Evolutionary conservation across 1,284 basidiomycete species (phyloP).

Genomic region (Coniferiporia weirii): DNA sequence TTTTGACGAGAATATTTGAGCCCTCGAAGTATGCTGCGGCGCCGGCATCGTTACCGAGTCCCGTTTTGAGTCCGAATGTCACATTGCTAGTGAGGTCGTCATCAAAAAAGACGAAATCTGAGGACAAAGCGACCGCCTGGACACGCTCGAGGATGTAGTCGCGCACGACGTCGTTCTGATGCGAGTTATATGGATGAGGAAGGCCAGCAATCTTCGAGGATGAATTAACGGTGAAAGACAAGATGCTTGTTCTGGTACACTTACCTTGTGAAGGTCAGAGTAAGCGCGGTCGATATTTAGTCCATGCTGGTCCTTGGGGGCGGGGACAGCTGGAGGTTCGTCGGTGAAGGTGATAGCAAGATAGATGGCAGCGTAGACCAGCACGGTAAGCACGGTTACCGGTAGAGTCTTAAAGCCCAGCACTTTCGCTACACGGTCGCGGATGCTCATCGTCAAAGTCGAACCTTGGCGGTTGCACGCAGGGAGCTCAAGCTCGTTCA

Average conservation of each 20-base stretch:
- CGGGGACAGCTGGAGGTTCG: constrained; percentile 38
- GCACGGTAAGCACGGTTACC: constrained; percentile 44
- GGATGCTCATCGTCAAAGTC: constrained; percentile 7
- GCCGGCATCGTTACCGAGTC: constrained; percentile 18
- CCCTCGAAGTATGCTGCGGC: constrained; percentile 60
- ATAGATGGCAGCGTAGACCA: constrained; percentile 52
- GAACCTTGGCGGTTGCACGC: background rate
- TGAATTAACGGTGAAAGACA: background rate
- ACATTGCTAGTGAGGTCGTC: constrained; percentile 58
- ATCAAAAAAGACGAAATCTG: constrained; percentile 42
- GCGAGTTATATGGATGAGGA: constrained; percentile 73
- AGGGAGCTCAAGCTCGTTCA: too few species aligned
- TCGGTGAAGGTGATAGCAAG: constrained; percentile 50
- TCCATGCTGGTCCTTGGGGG: constrained; percentile 41
- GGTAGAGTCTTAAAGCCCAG: constrained; percentile 38
- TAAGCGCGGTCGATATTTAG: constrained; percentile 55
- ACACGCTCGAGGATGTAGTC: constrained; percentile 54
- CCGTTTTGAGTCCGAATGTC: constrained; percentile 35
- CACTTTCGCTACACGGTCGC: constrained; percentile 20
- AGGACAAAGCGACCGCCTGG: constrained; percentile 35
- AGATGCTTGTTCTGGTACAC: constrained; percentile 18
- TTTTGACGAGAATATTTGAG: constrained; percentile 64
- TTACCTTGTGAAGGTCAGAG: constrained; percentile 53
- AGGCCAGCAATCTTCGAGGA: constrained; percentile 50
- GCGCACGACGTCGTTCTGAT: constrained; percentile 64